phyloP scores from a whole-genome alignment of 371 early-diverging fungal genomes.

The Parasitella parasitica region DNA sequence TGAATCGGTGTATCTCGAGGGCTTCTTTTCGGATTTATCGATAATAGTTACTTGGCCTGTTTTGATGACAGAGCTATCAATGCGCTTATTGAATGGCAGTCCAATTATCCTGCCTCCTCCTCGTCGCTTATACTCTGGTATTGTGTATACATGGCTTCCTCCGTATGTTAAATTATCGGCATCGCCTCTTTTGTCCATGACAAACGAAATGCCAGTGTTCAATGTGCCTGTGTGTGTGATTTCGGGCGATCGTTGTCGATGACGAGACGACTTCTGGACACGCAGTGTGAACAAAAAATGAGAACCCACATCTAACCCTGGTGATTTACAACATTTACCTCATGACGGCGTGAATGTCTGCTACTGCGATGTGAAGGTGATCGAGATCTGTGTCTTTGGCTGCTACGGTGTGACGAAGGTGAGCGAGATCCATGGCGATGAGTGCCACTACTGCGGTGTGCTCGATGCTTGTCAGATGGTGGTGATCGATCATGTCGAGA shows the following conservation, averaged over 20 bases:
- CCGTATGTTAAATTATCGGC: slow-evolving; percentile 41
- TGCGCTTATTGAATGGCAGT: slow-evolving; percentile 16
- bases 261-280: slow-evolving; percentile 6
- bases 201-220: slow-evolving; percentile 30
- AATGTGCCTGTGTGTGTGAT: slow-evolving; percentile 23
- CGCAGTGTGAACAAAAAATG: too few species aligned
- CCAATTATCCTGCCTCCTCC: slow-evolving; percentile 51
- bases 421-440: neutral
- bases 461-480: neutral
- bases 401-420: neutral
- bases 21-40: slow-evolving; percentile 12
- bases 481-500: neutral
- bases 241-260: slow-evolving; percentile 14
- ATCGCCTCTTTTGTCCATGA: slow-evolving; percentile 48
- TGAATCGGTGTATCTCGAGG: slow-evolving; percentile 31
- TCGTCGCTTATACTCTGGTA: slow-evolving; percentile 39
- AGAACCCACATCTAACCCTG: too few species aligned
- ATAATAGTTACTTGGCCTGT: slow-evolving; percentile 22
- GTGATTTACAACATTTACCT: slow-evolving; percentile 1
- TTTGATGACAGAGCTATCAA: slow-evolving; percentile 3
- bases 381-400: neutral
- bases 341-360: neutral
- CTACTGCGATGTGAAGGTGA: slow-evolving; percentile 4
- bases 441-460: neutral
- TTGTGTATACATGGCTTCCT: slow-evolving; percentile 22